phyloP scores from a whole-genome alignment of 352 stramenopile species.

The Phytophthora vignae region DNA sequence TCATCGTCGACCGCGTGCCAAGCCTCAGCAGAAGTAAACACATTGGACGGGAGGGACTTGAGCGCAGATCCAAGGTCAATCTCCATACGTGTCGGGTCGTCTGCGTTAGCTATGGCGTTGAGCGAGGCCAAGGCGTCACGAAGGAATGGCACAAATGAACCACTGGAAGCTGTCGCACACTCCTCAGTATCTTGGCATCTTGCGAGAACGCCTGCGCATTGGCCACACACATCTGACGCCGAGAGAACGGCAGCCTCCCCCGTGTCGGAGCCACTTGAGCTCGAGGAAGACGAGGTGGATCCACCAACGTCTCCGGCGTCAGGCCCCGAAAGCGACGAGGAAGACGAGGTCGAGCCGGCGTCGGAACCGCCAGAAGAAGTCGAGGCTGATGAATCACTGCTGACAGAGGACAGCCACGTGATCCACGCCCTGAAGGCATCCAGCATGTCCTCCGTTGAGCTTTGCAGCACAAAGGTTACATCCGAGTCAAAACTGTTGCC shows the following conservation, averaged over 20 bases:
- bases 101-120: background rate
- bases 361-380: background rate
- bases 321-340: background rate
- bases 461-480: background rate
- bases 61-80: background rate
- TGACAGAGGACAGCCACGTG: background rate
- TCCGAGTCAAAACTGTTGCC: background rate
- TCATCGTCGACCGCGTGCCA: constrained; percentile 6
- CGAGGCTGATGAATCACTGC: background rate
- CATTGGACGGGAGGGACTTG: background rate
- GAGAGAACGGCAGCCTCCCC: background rate
- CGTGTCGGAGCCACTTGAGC: background rate
- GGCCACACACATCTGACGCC: background rate
- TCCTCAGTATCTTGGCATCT: background rate
- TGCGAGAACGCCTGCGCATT: background rate
- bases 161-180: background rate
- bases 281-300: background rate
- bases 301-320: background rate
- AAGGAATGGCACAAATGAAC: background rate
- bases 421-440: background rate
- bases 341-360: background rate
- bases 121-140: background rate
- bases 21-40: background rate
- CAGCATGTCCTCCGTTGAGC: background rate
- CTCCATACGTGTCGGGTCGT: background rate